Conservation (phyloP, 1,284 basidiomycete genomes). For the Tranzscheliella williamsii region DNA sequence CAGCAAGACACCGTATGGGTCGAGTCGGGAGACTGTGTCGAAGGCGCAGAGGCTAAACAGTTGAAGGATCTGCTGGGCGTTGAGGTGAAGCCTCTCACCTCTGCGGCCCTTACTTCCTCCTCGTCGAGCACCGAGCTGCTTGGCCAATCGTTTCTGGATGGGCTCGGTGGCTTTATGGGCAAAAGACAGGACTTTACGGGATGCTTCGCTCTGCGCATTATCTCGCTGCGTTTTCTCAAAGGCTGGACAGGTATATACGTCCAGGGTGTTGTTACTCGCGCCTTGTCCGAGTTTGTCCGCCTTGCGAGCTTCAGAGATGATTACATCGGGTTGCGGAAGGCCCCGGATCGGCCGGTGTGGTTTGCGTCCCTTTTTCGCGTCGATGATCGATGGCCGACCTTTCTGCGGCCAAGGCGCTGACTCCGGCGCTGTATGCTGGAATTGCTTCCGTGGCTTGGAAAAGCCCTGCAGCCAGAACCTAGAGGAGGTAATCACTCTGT, state of each 20-base stretch:
- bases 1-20: slow-evolving; percentile 19
- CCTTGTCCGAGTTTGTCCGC: slow-evolving; percentile 17
- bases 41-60: slow-evolving; percentile 36
- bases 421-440: slow-evolving; percentile 28
- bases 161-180: slow-evolving; percentile 10
- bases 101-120: slow-evolving; percentile 17
- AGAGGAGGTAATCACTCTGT: slow-evolving; percentile 27
- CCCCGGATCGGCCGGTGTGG: slow-evolving; percentile 14
- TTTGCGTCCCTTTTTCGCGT: slow-evolving; percentile 10
- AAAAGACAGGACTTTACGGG: slow-evolving; percentile 10
- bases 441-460: slow-evolving; percentile 5
- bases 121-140: slow-evolving; percentile 8
- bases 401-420: slow-evolving; percentile 34
- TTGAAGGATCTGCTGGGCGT: slow-evolving; percentile 18
- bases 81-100: slow-evolving; percentile 16
- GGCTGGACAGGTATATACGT: slow-evolving; percentile 31
- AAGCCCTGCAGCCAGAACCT: slow-evolving; percentile 39
- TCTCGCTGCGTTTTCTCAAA: slow-evolving; percentile 24
- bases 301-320: slow-evolving; percentile 33
- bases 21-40: slow-evolving; percentile 24
- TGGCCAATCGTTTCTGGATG: slow-evolving; percentile 12
- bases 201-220: slow-evolving; percentile 15
- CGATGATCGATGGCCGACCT: slow-evolving; percentile 9
- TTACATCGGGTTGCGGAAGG: slow-evolving; percentile 28
- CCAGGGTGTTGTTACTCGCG: slow-evolving; percentile 33